These are phyloP conservation scores for Chlamydomonas reinhardtii DNA, from an alignment of 163 green algal species.

Conservation along the genomic window DNA sequence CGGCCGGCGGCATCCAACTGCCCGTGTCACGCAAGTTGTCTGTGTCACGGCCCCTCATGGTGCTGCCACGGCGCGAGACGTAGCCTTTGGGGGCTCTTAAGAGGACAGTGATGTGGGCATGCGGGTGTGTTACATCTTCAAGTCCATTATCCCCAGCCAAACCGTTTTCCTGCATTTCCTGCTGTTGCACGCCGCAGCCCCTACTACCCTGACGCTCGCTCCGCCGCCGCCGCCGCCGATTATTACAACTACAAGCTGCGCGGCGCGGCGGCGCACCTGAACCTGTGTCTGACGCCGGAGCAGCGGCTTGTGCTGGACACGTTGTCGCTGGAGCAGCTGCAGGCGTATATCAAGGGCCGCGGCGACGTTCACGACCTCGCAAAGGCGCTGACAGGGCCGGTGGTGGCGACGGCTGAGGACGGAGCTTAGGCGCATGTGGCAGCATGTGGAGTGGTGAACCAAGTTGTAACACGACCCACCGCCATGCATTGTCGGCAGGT, in stretches of 20 bases:
- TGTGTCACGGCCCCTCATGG: too few relatives aligned
- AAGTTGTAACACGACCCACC: too few relatives aligned
- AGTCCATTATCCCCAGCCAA: too few relatives aligned
- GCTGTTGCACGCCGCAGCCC: conserved; percentile 30
- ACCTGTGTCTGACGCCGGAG: conserved; percentile 44
- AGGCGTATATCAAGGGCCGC: conserved; percentile 39
- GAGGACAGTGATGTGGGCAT: too few relatives aligned
- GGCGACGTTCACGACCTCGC: conserved; percentile 25
- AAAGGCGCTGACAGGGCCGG: conserved; percentile 1
- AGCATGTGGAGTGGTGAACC: too few relatives aligned
- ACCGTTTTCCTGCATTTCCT: too few relatives aligned
- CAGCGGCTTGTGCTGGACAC: conserved; percentile 28
- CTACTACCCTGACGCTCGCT: conserved; percentile 19
- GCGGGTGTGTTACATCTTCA: too few relatives aligned
- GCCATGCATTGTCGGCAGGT: too few relatives aligned
- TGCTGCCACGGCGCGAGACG: neutral
- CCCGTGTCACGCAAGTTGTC: too few relatives aligned
- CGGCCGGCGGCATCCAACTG: too few relatives aligned
- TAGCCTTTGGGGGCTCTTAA: too few relatives aligned
- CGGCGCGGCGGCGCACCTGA: conserved; percentile 28
- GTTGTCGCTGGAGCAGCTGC: conserved; percentile 35
- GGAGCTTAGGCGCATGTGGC: too few relatives aligned
- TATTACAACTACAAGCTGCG: conserved; percentile 46
- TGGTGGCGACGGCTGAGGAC: neutral
- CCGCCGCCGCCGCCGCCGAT: conserved; percentile 24